Conservation (phyloP, 78 protist species). For the Cavenderia fasciculata region DNA sequence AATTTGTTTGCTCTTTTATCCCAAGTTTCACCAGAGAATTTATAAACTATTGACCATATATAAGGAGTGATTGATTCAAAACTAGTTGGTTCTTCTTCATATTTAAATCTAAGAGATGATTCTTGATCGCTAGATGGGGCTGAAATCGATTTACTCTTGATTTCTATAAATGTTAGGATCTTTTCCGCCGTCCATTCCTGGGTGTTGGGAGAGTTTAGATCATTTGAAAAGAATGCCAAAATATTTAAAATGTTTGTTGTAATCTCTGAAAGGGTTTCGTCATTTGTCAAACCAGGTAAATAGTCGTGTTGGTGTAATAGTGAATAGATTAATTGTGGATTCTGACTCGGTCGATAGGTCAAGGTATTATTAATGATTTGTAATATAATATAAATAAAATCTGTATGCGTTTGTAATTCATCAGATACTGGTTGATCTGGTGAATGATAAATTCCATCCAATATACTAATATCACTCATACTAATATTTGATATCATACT, state of each 20-base stretch:
- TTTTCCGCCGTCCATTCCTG: constrained; percentile 44
- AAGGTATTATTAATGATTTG: constrained; percentile 67
- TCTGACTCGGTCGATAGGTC: constrained; percentile 38
- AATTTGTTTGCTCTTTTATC: too few species aligned
- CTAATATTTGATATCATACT: background rate
- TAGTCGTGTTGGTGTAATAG: constrained; percentile 60
- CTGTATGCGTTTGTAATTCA: constrained; percentile 64
- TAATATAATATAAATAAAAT: constrained; percentile 44
- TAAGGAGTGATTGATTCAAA: constrained; percentile 66
- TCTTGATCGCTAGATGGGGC: constrained; percentile 50
- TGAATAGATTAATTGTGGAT: constrained; percentile 61
- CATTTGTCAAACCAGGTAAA: constrained; percentile 42
- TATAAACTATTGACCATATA: constrained; percentile 58
- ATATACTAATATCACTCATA: background rate
- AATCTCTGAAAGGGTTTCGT: constrained; percentile 35
- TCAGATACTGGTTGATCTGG: background rate
- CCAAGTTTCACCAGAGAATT: constrained; percentile 51
- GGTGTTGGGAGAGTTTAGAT: constrained; percentile 13
- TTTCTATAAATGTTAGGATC: constrained; percentile 41
- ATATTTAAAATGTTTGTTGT: constrained; percentile 58
- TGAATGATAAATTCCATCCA: background rate
- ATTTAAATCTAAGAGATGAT: constrained; percentile 38
- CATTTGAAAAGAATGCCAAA: constrained; percentile 33
- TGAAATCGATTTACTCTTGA: constrained; percentile 15
- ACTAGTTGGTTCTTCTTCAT: constrained; percentile 51